Conservation (phyloP, 768 basidiomycete genomes). For the Mycena rosella region DNA sequence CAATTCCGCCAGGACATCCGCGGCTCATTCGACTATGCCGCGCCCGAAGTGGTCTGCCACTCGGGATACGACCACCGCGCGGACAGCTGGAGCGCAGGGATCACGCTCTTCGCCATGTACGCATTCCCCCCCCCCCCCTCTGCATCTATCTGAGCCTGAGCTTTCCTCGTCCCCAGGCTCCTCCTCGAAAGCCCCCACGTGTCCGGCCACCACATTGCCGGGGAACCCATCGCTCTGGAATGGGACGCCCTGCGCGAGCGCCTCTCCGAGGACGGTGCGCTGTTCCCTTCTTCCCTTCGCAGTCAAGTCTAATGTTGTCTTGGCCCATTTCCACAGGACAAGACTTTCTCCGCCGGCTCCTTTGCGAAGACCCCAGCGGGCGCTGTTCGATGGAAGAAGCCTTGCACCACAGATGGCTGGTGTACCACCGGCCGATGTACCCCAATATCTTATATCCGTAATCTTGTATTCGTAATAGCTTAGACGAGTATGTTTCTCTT, state of each 20-base stretch:
- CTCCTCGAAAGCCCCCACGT: neutral
- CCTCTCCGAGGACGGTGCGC: slow-evolving; percentile 9
- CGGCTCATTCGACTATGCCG: slow-evolving; percentile 19
- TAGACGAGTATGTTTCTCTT: no score
- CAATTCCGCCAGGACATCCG: neutral
- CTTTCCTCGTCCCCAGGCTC: neutral
- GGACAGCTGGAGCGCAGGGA: slow-evolving; percentile 21
- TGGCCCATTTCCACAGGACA: neutral
- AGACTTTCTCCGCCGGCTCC: neutral
- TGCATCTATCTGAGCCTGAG: neutral
- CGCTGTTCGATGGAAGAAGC: neutral
- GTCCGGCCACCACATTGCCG: neutral
- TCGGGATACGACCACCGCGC: slow-evolving; percentile 1
- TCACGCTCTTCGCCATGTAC: slow-evolving; percentile 13
- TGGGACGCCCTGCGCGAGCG: slow-evolving; percentile 7
- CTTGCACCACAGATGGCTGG: slow-evolving; percentile 6
- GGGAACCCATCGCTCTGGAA: neutral
- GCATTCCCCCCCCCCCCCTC: neutral
- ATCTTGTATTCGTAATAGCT: no score
- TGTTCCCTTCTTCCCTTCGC: no score
- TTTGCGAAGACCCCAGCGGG: neutral
- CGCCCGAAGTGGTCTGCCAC: slow-evolving; percentile 15
- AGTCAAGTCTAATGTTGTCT: no score
- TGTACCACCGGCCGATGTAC: slow-evolving; percentile 23
- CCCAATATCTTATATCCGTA: slow-evolving; percentile 19